These are phyloP conservation scores for Flaveria trinervia DNA, from an alignment of 129 eudicot species.

Conservation along the genomic window DNA sequence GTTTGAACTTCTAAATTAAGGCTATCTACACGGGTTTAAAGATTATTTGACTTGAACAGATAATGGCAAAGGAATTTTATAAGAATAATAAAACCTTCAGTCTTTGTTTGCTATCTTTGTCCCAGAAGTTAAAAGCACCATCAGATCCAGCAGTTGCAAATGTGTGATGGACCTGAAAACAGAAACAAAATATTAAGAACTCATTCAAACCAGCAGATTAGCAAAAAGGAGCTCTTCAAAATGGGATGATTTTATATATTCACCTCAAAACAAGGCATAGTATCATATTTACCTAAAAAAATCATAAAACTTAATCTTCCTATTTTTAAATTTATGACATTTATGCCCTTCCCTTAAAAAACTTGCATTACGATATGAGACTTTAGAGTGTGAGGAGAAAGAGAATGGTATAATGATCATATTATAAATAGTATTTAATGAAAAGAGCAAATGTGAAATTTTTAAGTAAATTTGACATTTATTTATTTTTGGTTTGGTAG, in stretches of 20 bases:
- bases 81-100: constrained; percentile 54
- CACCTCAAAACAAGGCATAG: not conserved
- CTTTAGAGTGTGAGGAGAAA: not conserved
- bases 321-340: not conserved
- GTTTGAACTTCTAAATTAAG: no score
- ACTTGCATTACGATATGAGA: not conserved
- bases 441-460: not conserved
- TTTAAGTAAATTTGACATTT: not conserved
- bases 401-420: not conserved
- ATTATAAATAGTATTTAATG: not conserved
- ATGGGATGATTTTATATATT: not conserved
- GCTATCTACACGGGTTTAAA: not conserved
- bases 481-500: not conserved
- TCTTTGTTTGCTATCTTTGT: constrained; percentile 97
- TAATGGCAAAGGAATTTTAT: not conserved
- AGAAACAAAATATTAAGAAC: constrained; percentile 6
- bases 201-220: constrained; percentile 6
- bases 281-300: not conserved
- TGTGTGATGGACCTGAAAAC: constrained; percentile 71
- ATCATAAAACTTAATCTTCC: not conserved
- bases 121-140: constrained; percentile 96
- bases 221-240: not conserved
- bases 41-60: not conserved
- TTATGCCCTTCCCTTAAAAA: not conserved
- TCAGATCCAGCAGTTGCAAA: constrained; percentile 99